Base-by-base conservation (phyloP, 108 stramenopile species). In the Licmophora abbreviata region DNA sequence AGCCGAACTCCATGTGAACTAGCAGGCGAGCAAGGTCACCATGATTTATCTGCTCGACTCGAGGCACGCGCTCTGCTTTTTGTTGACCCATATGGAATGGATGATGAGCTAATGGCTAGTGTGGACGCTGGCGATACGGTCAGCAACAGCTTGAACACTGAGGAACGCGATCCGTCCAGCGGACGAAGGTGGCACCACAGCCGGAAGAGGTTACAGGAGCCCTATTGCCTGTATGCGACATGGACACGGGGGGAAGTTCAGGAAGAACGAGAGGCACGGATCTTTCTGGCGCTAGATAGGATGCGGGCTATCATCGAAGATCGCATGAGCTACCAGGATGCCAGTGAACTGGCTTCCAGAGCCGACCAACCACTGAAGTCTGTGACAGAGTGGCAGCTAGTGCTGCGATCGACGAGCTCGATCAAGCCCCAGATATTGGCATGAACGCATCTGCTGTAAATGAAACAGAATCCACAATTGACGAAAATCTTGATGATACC, bases 21-120 rank as follows among this genome's bases (percentile, higher is more conserved):
- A 4, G 71, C 76, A 0, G 71, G 56, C 25, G 51, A n/a, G 3
- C 48, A 62, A 26, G 53, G 54, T 21, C 64, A 72, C 34, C 12
- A 38, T 0, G 48, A 64, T 8, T 40, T 77, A 31, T 68, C 76
- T 12, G 67, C 67, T 2, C 66, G 58, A 48, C 34, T 77, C 29
- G 76, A 77, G 44, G 76, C 76, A 7, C 48, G 71, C 1, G 76
- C 71, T 1, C 43, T 77, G 0, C 31, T 77, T 26, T 70, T 66
- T 37, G 49, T 56, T 23, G 74, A 76, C 43, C 74, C 74, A 3
- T 70, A 62, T 41, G 76, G 71, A 25, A 37, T 73, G 55, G 76
- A 77, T 26, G 71, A 77, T 29, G 70, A 71, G 17, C 43, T 75
- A n/a, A 29, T 62, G 37, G 54, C 34, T 2, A 60, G 30, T 47